These are phyloP conservation scores for Olyra latifolia DNA, from an alignment of 176 grass and related monocot genomes.

Conservation along the genomic window DNA sequence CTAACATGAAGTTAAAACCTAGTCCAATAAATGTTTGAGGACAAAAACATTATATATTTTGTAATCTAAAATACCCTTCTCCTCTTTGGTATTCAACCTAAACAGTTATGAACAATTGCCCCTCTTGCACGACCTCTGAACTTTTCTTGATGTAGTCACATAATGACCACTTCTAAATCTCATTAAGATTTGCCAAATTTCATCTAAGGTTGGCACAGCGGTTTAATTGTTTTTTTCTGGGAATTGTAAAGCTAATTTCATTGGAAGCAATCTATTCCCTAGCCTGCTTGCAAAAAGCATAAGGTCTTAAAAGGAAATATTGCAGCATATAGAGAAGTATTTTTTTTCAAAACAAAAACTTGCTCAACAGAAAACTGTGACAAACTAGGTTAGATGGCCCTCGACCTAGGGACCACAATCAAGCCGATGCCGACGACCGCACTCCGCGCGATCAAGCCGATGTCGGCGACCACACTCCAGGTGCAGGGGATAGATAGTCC, in stretches of 20 bases:
- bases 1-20: slow-evolving; percentile 1
- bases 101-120: background rate
- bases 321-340: background rate
- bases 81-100: background rate
- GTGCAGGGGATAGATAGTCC: too few species aligned
- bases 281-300: background rate
- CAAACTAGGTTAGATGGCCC: too few species aligned
- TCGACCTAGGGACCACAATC: too few species aligned
- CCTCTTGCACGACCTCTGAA: background rate
- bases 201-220: background rate
- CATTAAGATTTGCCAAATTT: background rate
- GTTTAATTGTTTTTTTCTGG: background rate
- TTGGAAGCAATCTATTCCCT: background rate
- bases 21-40: slow-evolving; percentile 1
- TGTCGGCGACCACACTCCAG: too few species aligned
- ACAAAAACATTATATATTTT: background rate
- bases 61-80: background rate
- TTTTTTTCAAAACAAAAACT: background rate
- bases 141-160: background rate
- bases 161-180: background rate
- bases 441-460: too few species aligned
- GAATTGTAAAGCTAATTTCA: background rate
- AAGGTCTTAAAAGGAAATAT: background rate
- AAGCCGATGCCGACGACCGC: too few species aligned
- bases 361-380: background rate